Conservation (phyloP, 495 filamentous ascomycete species). For the Stereocaulon alpinum region DNA sequence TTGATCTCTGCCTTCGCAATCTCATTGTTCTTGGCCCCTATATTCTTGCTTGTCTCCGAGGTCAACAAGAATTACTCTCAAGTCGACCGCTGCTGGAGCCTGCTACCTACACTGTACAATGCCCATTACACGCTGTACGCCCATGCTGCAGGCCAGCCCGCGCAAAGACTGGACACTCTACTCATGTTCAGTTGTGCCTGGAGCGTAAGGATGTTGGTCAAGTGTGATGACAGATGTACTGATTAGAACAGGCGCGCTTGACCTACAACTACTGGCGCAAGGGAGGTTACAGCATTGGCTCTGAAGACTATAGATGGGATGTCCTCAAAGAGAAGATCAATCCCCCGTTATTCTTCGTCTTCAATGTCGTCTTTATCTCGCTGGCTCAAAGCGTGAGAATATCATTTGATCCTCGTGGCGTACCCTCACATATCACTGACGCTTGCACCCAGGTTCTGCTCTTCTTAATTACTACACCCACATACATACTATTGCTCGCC, state of each 20-base stretch:
- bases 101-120: conserved; percentile 80
- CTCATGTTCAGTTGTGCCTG: conserved; percentile 62
- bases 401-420: background rate
- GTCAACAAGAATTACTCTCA: conserved; percentile 89
- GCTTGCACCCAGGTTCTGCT: conserved; percentile 42
- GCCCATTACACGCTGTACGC: conserved; percentile 80
- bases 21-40: conserved; percentile 51
- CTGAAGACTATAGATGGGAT: conserved; percentile 89
- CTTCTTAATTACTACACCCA: conserved; percentile 64
- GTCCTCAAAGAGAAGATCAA: conserved; percentile 42
- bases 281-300: conserved; percentile 78
- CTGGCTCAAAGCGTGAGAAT: conserved; percentile 63
- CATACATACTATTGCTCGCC: conserved; percentile 64
- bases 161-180: conserved; percentile 61
- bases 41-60: conserved; percentile 68
- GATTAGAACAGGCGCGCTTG: conserved; percentile 49
- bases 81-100: conserved; percentile 83
- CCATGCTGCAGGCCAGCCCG: conserved; percentile 60
- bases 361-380: conserved; percentile 84
- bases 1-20: conserved; percentile 65
- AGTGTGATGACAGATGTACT: background rate
- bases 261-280: conserved; percentile 97
- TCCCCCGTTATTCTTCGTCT: conserved; percentile 57
- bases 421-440: background rate
- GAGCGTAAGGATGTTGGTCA: conserved; percentile 51